Percentiles rank a stretch among this genome's conserved stretches.
Evolutionary conservation across 306 rosid genomes (phyloP).

Genomic region (Boehmeria nivea): DNA sequence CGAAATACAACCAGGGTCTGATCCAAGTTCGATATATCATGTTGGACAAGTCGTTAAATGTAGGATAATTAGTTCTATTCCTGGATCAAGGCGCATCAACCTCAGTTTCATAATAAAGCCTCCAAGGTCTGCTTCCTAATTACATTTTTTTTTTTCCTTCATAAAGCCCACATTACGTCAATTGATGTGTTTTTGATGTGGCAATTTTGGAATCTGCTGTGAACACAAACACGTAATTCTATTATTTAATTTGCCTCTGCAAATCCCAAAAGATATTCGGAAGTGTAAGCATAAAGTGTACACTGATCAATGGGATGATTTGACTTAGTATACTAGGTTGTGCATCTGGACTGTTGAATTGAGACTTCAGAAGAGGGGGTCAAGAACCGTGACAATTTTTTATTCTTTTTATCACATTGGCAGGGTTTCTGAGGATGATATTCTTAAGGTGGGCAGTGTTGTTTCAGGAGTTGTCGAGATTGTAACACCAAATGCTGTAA

Average conservation of each 20-base stretch:
- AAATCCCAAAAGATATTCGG: not conserved
- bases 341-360: not conserved
- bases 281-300: too few relatives aligned
- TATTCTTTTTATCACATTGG: constrained; percentile 24
- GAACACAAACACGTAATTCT: not conserved
- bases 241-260: not conserved
- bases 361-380: too few relatives aligned
- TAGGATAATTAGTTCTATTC: constrained; percentile 52
- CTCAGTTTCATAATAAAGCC: constrained; percentile 84
- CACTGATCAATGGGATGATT: not conserved
- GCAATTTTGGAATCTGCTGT: not conserved
- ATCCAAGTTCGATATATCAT: constrained; percentile 63
- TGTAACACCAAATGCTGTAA: constrained; percentile 45
- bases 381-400: not conserved
- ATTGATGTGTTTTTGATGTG: constrained; percentile 6
- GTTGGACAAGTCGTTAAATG: constrained; percentile 94
- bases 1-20: constrained; percentile 73
- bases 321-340: not conserved
- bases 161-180: not conserved
- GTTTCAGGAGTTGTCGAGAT: constrained; percentile 83
- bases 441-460: constrained; percentile 55
- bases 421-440: constrained; percentile 77
- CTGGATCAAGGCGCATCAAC: constrained; percentile 72
- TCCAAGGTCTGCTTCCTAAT: constrained; percentile 52
- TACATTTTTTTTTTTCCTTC: too few relatives aligned